Evolutionary conservation across 2,329 filamentous ascomycete species (phyloP).

Genomic region (Aspergillus niger): DNA sequence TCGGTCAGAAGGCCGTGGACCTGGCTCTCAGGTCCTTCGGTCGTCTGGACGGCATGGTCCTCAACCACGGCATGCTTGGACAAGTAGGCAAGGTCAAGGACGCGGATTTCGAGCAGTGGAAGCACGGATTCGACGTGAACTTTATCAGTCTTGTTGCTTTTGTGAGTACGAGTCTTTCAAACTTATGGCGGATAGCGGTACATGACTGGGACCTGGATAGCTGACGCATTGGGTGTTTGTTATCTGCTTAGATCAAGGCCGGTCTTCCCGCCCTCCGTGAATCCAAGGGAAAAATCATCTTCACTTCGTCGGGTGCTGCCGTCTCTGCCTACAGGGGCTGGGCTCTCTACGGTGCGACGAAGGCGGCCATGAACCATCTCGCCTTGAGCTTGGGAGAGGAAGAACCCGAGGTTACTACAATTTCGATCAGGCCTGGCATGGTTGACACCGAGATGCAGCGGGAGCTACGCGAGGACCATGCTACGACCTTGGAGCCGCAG

Average conservation of each 20-base stretch:
- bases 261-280: slow-evolving; percentile 36
- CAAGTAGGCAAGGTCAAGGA: slow-evolving; percentile 72
- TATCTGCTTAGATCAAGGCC: slow-evolving; percentile 29
- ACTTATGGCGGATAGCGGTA: not conserved
- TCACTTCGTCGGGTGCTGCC: slow-evolving; percentile 40
- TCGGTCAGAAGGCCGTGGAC: slow-evolving; percentile 64
- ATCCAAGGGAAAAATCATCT: slow-evolving; percentile 38
- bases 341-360: slow-evolving; percentile 41
- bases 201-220: not conserved
- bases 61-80: slow-evolving; percentile 85
- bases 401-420: slow-evolving; percentile 27
- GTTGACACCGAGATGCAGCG: slow-evolving; percentile 44
- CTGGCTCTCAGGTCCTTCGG: slow-evolving; percentile 69
- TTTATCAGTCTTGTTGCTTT: slow-evolving; percentile 80
- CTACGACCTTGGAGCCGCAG: slow-evolving; percentile 59
- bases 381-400: slow-evolving; percentile 33
- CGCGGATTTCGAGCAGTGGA: slow-evolving; percentile 72
- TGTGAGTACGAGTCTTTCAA: slow-evolving; percentile 52
- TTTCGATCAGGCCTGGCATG: slow-evolving; percentile 39
- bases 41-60: slow-evolving; percentile 74
- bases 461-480: slow-evolving; percentile 74
- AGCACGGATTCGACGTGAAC: slow-evolving; percentile 75
- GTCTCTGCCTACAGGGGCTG: slow-evolving; percentile 36
- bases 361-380: slow-evolving; percentile 41
- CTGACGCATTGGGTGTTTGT: not conserved